Conservation (phyloP, 148 eudicot species). For the Vaccinium vitisidaea region DNA sequence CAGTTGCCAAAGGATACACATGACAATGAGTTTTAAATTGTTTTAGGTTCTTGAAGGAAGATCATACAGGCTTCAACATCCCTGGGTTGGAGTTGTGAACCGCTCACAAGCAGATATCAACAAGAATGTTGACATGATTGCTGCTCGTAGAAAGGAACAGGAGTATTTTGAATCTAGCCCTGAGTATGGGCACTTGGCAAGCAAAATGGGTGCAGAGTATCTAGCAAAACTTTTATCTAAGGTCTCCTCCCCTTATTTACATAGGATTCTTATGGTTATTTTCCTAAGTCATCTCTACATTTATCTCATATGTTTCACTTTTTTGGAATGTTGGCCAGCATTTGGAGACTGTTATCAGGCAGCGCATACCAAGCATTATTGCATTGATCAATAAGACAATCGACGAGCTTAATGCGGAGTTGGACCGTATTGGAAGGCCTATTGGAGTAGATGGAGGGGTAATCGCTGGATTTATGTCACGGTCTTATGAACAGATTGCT, state of each 20-base stretch:
- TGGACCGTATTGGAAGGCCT: slow-evolving; percentile 98
- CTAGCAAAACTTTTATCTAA: slow-evolving; percentile 87
- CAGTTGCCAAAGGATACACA: neutral
- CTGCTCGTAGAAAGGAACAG: slow-evolving; percentile 84
- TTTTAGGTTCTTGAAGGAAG: slow-evolving; percentile 95
- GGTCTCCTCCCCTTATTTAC: slow-evolving; percentile 36
- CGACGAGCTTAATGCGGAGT: slow-evolving; percentile 94
- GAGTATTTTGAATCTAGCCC: slow-evolving; percentile 97
- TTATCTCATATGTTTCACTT: slow-evolving; percentile 17
- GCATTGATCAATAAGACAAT: slow-evolving; percentile 91
- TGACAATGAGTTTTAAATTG: neutral
- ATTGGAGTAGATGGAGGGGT: slow-evolving; percentile 97
- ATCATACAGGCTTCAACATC: slow-evolving; percentile 90
- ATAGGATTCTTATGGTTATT: neutral
- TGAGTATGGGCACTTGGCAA: slow-evolving; percentile 92
- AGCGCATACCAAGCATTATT: slow-evolving; percentile 91
- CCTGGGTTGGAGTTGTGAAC: slow-evolving; percentile 99
- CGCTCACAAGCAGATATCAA: slow-evolving; percentile 99
- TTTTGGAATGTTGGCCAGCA: slow-evolving; percentile 53
- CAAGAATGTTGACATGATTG: slow-evolving; percentile 86
- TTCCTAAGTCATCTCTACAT: slow-evolving; percentile 1
- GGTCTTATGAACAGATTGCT: neutral
- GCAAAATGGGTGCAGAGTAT: slow-evolving; percentile 94
- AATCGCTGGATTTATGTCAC: slow-evolving; percentile 21
- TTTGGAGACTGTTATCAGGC: slow-evolving; percentile 91